Evolutionary conservation across 1,284 basidiomycete species (phyloP).

Genomic region (Irpex lacteus): DNA sequence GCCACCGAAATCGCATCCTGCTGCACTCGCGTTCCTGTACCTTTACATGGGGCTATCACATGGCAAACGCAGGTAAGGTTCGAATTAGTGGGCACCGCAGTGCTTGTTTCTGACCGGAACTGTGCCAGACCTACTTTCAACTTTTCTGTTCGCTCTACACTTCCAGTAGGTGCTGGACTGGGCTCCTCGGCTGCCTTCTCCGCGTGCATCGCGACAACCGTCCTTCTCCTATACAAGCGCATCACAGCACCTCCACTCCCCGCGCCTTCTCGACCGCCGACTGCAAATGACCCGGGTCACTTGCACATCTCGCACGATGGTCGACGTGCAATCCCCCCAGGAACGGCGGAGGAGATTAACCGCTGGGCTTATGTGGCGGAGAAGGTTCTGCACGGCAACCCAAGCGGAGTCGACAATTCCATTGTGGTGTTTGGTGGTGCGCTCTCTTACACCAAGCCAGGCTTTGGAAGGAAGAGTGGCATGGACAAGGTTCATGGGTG

Average conservation of each 20-base stretch:
- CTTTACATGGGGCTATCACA: slow-evolving; percentile 83
- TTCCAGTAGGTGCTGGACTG: slow-evolving; percentile 98
- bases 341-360: slow-evolving; percentile 79
- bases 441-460: slow-evolving; percentile 84
- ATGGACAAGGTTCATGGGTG: slow-evolving; percentile 88
- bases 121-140: slow-evolving; percentile 64
- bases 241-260: slow-evolving; percentile 53
- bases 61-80: slow-evolving; percentile 45
- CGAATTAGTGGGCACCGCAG: slow-evolving; percentile 23
- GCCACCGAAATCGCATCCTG: slow-evolving; percentile 56
- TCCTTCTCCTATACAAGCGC: slow-evolving; percentile 72
- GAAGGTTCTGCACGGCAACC: slow-evolving; percentile 97
- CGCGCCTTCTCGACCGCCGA: slow-evolving; percentile 38
- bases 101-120: neutral
- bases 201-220: slow-evolving; percentile 78
- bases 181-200: slow-evolving; percentile 97
- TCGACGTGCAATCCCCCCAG: slow-evolving; percentile 56
- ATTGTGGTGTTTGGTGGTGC: slow-evolving; percentile 94
- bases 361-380: slow-evolving; percentile 94
- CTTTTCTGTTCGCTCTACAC: slow-evolving; percentile 85
- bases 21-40: slow-evolving; percentile 88
- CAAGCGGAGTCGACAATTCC: slow-evolving; percentile 97
- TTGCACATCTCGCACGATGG: slow-evolving; percentile 64
- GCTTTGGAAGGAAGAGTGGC: slow-evolving; percentile 61
- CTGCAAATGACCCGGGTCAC: slow-evolving; percentile 42